Evolutionary conservation across 805 yeast species (phyloP).

Genomic region (Kuraishia molischiana): DNA sequence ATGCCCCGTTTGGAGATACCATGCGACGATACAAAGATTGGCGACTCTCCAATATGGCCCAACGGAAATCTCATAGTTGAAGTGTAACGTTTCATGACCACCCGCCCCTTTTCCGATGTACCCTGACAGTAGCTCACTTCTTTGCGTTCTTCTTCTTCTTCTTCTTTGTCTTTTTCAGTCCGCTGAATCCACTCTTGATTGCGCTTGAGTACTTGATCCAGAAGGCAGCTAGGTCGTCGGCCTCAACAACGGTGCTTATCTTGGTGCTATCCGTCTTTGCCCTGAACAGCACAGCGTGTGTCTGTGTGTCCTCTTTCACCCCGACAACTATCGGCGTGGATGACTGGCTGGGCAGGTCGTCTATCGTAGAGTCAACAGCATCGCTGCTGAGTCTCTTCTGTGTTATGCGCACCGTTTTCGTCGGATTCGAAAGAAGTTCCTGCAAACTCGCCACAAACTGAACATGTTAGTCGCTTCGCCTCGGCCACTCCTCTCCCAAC

Average conservation of each 20-base stretch:
- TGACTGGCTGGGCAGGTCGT: background rate
- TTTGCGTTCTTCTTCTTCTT: constrained; percentile 53
- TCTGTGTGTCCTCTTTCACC: constrained; percentile 1
- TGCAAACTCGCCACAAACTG: background rate
- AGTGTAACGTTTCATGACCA: too few species aligned
- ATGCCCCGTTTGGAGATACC: constrained; percentile 44
- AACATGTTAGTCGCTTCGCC: too few species aligned
- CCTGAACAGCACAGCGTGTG: constrained; percentile 6
- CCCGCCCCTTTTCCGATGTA: too few species aligned
- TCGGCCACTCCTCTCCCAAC: too few species aligned
- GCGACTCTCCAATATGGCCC: constrained; percentile 46
- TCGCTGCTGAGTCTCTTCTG: background rate
- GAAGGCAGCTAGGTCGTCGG: constrained; percentile 52
- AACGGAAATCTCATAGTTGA: constrained; percentile 44
- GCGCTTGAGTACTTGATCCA: constrained; percentile 69
- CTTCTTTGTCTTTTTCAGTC: constrained; percentile 77
- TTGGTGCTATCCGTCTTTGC: constrained; percentile 22
- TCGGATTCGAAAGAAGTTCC: background rate
- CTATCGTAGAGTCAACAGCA: background rate
- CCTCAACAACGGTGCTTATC: constrained; percentile 62
- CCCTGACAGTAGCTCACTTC: too few species aligned
- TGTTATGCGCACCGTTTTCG: background rate
- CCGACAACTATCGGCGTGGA: background rate
- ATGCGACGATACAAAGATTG: constrained; percentile 20
- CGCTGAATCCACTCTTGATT: constrained; percentile 62